phyloP scores from a whole-genome alignment of 2,329 filamentous ascomycete species.

The Penicillium fuscoglaucum region DNA sequence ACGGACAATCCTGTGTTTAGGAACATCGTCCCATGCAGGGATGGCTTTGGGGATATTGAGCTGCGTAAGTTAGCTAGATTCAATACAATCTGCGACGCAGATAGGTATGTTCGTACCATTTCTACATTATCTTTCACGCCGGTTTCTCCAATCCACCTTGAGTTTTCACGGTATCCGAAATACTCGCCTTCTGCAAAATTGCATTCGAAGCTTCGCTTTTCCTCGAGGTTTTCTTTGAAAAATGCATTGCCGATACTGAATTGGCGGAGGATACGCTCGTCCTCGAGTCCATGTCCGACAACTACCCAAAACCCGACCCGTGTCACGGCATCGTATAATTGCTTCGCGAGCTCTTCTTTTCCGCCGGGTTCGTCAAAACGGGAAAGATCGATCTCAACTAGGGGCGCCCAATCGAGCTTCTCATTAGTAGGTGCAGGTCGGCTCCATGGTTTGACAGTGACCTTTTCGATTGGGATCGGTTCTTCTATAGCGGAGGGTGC shows the following conservation, averaged over 20 bases:
- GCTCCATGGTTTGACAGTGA: slow-evolving; percentile 29
- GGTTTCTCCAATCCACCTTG: slow-evolving; percentile 39
- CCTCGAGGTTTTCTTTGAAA: slow-evolving; percentile 29
- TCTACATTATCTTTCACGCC: slow-evolving; percentile 42
- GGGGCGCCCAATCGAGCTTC: slow-evolving; percentile 51
- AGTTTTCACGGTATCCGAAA: slow-evolving; percentile 36
- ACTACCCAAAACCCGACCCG: slow-evolving; percentile 35
- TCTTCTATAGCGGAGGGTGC: slow-evolving; percentile 25
- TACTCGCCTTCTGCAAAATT: slow-evolving; percentile 36
- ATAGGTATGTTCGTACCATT: slow-evolving; percentile 23
- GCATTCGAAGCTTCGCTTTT: slow-evolving; percentile 29
- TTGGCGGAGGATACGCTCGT: slow-evolving; percentile 29
- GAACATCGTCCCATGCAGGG: slow-evolving; percentile 28
- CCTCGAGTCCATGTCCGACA: slow-evolving; percentile 22
- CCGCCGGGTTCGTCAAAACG: slow-evolving; percentile 56
- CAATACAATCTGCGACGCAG: rapidly evolving
- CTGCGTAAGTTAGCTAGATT: slow-evolving; percentile 12
- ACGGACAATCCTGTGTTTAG: slow-evolving; percentile 44
- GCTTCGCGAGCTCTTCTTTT: slow-evolving; percentile 54
- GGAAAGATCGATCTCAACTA: slow-evolving; percentile 57
- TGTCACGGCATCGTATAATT: slow-evolving; percentile 56
- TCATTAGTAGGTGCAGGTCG: slow-evolving; percentile 28
- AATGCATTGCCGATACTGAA: slow-evolving; percentile 32
- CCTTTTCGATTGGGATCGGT: slow-evolving; percentile 4
- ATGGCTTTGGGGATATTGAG: slow-evolving; percentile 36